phyloP scores from a whole-genome alignment of 2,329 filamentous ascomycete species.

The Fusarium nodosum region DNA sequence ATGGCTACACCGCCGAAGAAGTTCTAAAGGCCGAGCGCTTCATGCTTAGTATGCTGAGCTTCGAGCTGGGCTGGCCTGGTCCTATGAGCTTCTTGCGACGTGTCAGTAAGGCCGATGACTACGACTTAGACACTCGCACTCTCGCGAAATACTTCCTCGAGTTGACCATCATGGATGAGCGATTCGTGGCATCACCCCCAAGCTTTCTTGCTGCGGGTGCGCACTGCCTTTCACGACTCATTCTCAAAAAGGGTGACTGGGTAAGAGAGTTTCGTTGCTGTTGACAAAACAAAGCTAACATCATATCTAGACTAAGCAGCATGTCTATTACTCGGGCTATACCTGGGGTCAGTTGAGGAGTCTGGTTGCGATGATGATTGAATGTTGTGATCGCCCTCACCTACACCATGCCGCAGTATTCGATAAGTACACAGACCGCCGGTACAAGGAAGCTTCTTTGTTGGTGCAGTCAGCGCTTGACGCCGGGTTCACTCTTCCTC shows the following conservation, averaged over 20 bases:
- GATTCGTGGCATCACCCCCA: slow-evolving; percentile 90
- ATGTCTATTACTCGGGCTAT: slow-evolving; percentile 95
- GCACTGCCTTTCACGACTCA: slow-evolving; percentile 89
- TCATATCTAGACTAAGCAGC: slow-evolving; percentile 74
- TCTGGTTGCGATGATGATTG: slow-evolving; percentile 81
- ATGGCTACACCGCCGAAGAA: slow-evolving; percentile 88
- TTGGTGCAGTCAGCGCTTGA: slow-evolving; percentile 83
- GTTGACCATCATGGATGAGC: slow-evolving; percentile 96
- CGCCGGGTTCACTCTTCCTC: slow-evolving; percentile 68
- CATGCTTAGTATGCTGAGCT: slow-evolving; percentile 97
- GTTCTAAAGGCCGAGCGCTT: slow-evolving; percentile 97
- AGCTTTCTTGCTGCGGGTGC: slow-evolving; percentile 93
- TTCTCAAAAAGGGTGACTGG: slow-evolving; percentile 94
- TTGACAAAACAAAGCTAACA: slow-evolving; percentile 53
- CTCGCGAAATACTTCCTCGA: slow-evolving; percentile 98
- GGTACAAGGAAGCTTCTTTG: slow-evolving; percentile 86
- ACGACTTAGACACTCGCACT: slow-evolving; percentile 94
- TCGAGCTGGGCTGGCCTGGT: slow-evolving; percentile 97
- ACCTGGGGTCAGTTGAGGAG: slow-evolving; percentile 86
- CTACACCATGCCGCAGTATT: slow-evolving; percentile 89
- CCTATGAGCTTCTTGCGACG: slow-evolving; percentile 98
- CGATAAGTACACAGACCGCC: slow-evolving; percentile 90
- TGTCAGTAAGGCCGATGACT: slow-evolving; percentile 98
- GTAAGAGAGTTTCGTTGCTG: slow-evolving; percentile 66
- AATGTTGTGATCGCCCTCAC: slow-evolving; percentile 85